Base-by-base conservation (phyloP, 2,329 filamentous ascomycete species). In the Pestalotiopsis sp. region DNA sequence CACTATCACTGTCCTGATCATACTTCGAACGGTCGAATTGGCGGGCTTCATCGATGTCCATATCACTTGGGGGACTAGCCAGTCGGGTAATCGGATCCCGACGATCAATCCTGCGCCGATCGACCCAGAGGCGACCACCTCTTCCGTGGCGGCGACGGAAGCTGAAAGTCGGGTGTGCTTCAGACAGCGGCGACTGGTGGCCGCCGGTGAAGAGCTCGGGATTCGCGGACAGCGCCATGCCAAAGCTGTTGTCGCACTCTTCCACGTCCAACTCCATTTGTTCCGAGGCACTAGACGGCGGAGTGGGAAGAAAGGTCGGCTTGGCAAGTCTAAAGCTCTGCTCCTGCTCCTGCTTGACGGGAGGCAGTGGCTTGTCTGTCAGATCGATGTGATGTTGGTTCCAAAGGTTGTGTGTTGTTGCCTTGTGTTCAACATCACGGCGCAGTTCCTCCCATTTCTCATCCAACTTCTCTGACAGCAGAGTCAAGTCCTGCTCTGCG, bases 331-430 rank as follows among this genome's bases (percentile, higher is more conserved):
- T 88, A 84, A 93, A 95, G 72, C 88, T 87, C 68, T 86, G 81
- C 71, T 91, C 86, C 73, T 85, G 84, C 73, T 88, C 85, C 69
- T 93, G 91, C 75, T 89, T 85, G 58, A 93, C 89, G 25, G 94
- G 94, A 64, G 93, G 93, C 72, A 98, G 87, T 64, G 95, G 94
- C 72, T 91, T 91, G 82, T 91, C 90, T 70, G 95, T 98, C 78
- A 94, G 87, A 82, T 98, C 95, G 75, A 97, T 88, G 83, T 93
- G 94, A 77, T 93, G 92, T 75, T 93, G 87, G 81, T 98, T 98
- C 94, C 95, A 98, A 78, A 92, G 91, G 74, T 92, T 90, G 82
- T 98, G 95, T 81, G 96, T 95, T 75, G 92, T 88, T 67, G 97
- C 90, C 81, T 97, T 95, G 74, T 90, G 90, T 79, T 97, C 93